Conservation (phyloP, 2,329 filamentous ascomycete species). For the Thermothelomyces thermophilus region DNA sequence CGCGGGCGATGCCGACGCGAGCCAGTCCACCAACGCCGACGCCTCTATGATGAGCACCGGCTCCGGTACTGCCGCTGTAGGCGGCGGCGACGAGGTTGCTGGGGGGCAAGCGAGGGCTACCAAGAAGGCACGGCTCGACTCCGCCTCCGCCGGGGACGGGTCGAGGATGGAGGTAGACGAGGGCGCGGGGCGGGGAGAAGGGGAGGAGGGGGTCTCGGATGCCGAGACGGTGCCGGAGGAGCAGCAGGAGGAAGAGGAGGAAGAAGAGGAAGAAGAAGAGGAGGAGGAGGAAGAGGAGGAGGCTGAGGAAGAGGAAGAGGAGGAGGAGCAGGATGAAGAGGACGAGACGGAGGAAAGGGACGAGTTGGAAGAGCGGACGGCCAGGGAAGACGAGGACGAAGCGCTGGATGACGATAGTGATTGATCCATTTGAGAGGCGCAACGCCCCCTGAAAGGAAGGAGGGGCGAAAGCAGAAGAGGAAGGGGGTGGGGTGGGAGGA, state of each 20-base stretch:
- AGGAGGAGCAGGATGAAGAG: constrained; percentile 55
- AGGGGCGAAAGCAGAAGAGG: no score
- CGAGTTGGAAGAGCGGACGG: constrained; percentile 37
- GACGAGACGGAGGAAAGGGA: constrained; percentile 42
- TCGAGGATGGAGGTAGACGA: constrained; percentile 44
- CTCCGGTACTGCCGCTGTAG: constrained; percentile 26
- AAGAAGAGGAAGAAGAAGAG: constrained; percentile 34
- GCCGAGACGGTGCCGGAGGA: constrained; percentile 45
- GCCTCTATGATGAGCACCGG: constrained; percentile 30
- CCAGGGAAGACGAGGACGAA: constrained; percentile 46
- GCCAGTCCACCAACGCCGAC: constrained; percentile 16
- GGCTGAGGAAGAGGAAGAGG: constrained; percentile 56
- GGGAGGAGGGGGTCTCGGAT: constrained; percentile 40
- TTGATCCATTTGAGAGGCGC: constrained; percentile 25
- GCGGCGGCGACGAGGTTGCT: constrained; percentile 18
- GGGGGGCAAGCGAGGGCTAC: constrained; percentile 25
- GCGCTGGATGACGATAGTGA: constrained; percentile 58
- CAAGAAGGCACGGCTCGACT: constrained; percentile 36
- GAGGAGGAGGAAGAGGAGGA: constrained; percentile 38
- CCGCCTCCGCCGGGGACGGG: constrained; percentile 28
- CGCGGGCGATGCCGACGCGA: constrained; percentile 14
- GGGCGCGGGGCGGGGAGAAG: constrained; percentile 31
- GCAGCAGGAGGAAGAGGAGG: constrained; percentile 38
- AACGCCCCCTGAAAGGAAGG: not conserved
- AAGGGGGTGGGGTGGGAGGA: no score